Base-by-base conservation (phyloP, 192 early-diverging fungal genomes). In the Rhizophagus clarus region DNA sequence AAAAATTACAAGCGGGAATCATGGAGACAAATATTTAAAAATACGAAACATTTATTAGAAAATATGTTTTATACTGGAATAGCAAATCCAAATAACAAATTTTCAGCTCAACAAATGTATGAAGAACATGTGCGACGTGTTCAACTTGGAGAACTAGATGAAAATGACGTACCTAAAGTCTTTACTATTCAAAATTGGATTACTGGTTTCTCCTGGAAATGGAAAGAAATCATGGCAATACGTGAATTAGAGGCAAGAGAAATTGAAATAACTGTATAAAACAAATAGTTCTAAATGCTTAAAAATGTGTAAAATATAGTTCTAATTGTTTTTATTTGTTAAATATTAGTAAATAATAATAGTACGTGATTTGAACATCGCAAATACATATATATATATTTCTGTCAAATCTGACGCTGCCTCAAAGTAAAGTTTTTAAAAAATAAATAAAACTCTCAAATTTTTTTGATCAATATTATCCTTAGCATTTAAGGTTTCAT, bases 181-280 rank as follows among this genome's bases (percentile, higher is more conserved):
- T 62, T 22, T n/a, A 62, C 61, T 62, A 62, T 62, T 62, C 22
- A 62, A 9, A 62, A 62, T 62, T 62, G 22, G 61, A 62, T 62
- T 62, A 62, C 61, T 17, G 4, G 22, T 62, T 62, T 62, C 22
- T 62, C 61, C 11, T 6, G 9, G 24, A 62, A 62, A 62, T 62
- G 61, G 4, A 62, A 62, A 24, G 61, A 62, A 62, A 9, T 62
- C 17, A 62, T 62, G 4, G 61, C 4, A 62, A 62, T 62, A 62
- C 9, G 61, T 62, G 61, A 62, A 26, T 62, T 62, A 62, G 61
- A 62, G 17, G 61, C n/a, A n/a, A 62, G 26, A 26, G 22, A 17
- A 62, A 62, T 24, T 17, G 11, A 62, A 8, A 62, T 26, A 26
- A 62, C 32, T 32, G 32, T 32, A 32, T 32, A 32, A 32, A 32